Conservation (phyloP, 2,329 filamentous ascomycete genomes). For the Penicillium psychrosexuale region DNA sequence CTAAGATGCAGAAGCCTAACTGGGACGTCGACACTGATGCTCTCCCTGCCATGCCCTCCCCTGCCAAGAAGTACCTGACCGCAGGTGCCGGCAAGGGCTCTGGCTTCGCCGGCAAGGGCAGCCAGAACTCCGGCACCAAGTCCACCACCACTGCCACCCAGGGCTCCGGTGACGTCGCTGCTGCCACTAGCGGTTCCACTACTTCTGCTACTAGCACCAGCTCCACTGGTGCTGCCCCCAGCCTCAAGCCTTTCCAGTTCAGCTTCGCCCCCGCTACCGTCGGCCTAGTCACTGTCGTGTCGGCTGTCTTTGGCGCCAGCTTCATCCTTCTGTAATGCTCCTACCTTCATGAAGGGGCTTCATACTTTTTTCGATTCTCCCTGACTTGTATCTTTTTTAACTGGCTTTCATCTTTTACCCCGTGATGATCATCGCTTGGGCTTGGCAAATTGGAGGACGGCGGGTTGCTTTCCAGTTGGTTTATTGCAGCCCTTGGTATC, state of each 20-base stretch:
- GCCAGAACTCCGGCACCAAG: constrained; percentile 53
- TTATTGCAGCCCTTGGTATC: constrained; percentile 15
- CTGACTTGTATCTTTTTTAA: constrained; percentile 13
- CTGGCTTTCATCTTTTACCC: constrained; percentile 1
- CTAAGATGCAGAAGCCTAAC: constrained; percentile 48
- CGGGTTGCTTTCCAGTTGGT: constrained; percentile 7
- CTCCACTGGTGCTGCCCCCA: constrained; percentile 42
- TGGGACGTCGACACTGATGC: constrained; percentile 55
- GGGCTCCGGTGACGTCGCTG: constrained; percentile 44
- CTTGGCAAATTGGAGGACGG: not conserved
- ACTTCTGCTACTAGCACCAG: constrained; percentile 26
- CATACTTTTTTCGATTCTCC: constrained; percentile 9
- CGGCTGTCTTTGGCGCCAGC: constrained; percentile 53
- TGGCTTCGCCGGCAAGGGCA: constrained; percentile 56
- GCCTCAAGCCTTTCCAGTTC: constrained; percentile 46
- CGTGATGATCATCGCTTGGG: constrained; percentile 1
- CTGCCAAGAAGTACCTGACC: constrained; percentile 56
- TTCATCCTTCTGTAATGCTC: constrained; percentile 33
- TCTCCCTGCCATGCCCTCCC: constrained; percentile 57
- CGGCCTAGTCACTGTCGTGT: constrained; percentile 51
- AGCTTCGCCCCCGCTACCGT: constrained; percentile 52
- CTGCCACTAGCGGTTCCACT: constrained; percentile 17
- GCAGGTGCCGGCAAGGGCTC: constrained; percentile 56
- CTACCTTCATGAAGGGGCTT: constrained; percentile 1
- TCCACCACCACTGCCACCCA: constrained; percentile 50